A percentile compares a stretch with the other conserved stretches of the same genome.
Conservation (phyloP, 371 early-diverging fungal species). For the Actinomortierella ambigua region DNA sequence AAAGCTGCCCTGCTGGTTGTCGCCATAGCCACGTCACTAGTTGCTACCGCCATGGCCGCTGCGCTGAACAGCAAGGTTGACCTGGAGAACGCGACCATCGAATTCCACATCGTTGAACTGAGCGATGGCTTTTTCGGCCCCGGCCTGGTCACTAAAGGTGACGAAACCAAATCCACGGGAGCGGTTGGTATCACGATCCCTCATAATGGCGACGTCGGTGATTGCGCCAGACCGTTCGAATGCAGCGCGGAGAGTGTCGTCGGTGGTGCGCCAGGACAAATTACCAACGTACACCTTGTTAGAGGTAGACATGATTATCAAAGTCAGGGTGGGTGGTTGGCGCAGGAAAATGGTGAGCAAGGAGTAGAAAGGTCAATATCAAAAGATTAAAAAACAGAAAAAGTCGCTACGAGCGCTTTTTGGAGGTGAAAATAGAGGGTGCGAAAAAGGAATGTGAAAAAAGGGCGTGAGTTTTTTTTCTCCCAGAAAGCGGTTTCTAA, state of each 20-base stretch:
- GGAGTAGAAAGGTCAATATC: too few species aligned
- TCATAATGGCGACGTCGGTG: conserved; percentile 49
- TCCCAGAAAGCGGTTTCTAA: too few species aligned
- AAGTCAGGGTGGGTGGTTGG: too few species aligned
- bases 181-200: conserved; percentile 61
- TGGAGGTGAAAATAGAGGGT: too few species aligned
- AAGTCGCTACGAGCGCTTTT: too few species aligned
- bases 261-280: conserved; percentile 67
- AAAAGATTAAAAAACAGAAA: too few species aligned
- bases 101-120: conserved; percentile 62
- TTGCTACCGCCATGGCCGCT: conserved; percentile 17
- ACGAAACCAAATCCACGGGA: conserved; percentile 87
- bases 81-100: conserved; percentile 71
- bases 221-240: conserved; percentile 53
- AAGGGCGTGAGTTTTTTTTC: too few species aligned
- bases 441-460: too few species aligned
- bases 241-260: conserved; percentile 53
- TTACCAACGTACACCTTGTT: conserved; percentile 74
- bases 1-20: conserved; percentile 9
- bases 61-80: conserved; percentile 50
- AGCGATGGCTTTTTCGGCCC: conserved; percentile 64
- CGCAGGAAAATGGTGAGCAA: too few species aligned
- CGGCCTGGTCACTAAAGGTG: conserved; percentile 53
- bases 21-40: conserved; percentile 17
- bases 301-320: too few species aligned